phyloP scores from a whole-genome alignment of 768 basidiomycete species.

The Cyclocybe cylindracea region DNA sequence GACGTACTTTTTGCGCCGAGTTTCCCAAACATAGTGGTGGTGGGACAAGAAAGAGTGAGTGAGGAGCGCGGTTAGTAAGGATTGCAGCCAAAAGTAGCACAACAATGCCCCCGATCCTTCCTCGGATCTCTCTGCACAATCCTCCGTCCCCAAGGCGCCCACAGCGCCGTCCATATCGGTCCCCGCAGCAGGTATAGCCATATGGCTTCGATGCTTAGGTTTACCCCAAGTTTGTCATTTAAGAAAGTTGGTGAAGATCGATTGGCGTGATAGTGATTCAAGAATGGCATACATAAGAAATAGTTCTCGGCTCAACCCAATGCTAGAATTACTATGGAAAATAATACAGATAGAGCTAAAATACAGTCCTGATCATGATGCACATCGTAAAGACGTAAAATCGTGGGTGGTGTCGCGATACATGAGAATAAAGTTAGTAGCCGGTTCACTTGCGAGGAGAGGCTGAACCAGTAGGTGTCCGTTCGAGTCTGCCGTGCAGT shows the following conservation, averaged over 20 bases:
- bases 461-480: slow-evolving; percentile 11
- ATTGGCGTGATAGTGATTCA: no score
- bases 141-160: no score
- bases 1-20: slow-evolving; percentile 41
- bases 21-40: slow-evolving; percentile 55
- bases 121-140: no score
- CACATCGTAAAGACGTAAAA: slow-evolving; percentile 6
- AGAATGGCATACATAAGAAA: no score
- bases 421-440: not conserved
- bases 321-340: not conserved
- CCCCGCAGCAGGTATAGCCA: no score
- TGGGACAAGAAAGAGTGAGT: slow-evolving; percentile 13
- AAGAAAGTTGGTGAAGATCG: no score
- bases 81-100: no score
- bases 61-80: slow-evolving; percentile 17
- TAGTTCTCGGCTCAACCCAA: no score
- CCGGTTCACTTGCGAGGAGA: slow-evolving; percentile 9
- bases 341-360: slow-evolving; percentile 3
- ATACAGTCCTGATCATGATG: slow-evolving; percentile 4
- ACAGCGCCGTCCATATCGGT: no score
- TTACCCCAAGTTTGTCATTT: no score
- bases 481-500: slow-evolving; percentile 23
- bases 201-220: no score
- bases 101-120: no score
- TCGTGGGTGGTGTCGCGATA: not conserved